Base-by-base conservation (phyloP, 495 filamentous ascomycete genomes). In the Penicillium bialowiezense region DNA sequence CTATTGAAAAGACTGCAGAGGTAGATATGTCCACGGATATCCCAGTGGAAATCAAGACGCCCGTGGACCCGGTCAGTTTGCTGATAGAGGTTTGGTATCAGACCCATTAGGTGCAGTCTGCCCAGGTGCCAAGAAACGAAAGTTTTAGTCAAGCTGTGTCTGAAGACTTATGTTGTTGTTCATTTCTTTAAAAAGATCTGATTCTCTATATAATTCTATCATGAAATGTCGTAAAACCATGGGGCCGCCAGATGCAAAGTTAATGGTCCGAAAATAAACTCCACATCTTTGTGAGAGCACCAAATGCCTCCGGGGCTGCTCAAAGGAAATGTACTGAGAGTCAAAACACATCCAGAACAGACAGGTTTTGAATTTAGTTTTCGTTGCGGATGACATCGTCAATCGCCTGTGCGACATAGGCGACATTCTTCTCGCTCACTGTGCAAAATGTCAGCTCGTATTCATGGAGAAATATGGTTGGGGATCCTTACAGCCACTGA, bases 351-450 rank as follows among this genome's bases (percentile, higher is more conserved):
- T n/a, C 35, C 26, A 20, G 33, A 14, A 12, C 34, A 28, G 44
- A 31, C 24, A 26, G 12, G 7, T 38, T 23, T 20, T 3, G 9
- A 47, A 47, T 38, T 60, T 64, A 74, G 42, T 60, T 61, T 41
- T 69, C 68, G 48, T 67, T 75, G 28, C 71, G 68, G 24, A 77
- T 66, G 20, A 76, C 68, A 41, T 73, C 63, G 54, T 76, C 63
- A 34, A 76, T 73, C 31, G 71, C 70, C 37, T 67, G 60, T 9
- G 75, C 76, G 26, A 78, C 73, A 52, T 78, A 78, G 19, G 54
- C 50, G 32, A 78, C 72, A 44, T 78, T 78, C 53, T 69, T 70
- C 38, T 74, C 50, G 62, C 70, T 77, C 64, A 79, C 70, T 97
- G 35, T 60, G 44, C 45, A 21, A 13, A 36, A 18, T 42, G 19